Conservation (phyloP, 441 rosid genomes). For the Omphalea diandra region DNA sequence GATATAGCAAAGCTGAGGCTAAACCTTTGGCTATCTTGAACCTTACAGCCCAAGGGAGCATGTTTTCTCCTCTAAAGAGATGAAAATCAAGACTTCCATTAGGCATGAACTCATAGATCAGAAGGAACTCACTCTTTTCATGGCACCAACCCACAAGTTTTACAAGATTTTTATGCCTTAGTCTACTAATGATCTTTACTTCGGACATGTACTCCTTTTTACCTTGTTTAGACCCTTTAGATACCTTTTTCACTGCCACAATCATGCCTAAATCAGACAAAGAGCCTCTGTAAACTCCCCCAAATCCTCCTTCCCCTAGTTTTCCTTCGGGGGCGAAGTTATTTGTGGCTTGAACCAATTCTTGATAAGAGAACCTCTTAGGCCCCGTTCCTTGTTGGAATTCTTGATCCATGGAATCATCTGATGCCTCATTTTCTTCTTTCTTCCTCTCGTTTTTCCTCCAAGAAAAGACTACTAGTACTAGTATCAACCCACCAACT, state of each 20-base stretch:
- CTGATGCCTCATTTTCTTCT: neutral
- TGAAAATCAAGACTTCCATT: no score
- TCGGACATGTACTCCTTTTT: slow-evolving; percentile 33
- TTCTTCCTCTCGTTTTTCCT: neutral
- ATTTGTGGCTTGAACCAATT: slow-evolving; percentile 15
- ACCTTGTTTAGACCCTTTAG: no score
- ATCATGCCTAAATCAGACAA: no score
- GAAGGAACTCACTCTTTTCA: neutral
- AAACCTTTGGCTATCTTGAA: slow-evolving; percentile 43
- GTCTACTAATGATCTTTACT: slow-evolving; percentile 34
- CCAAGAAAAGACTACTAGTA: neutral
- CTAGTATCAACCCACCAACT: neutral
- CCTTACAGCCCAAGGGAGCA: slow-evolving; percentile 37
- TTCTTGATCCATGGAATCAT: no score
- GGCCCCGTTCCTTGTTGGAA: neutral
- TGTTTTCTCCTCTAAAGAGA: slow-evolving; percentile 8
- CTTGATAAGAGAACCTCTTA: neutral
- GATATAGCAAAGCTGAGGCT: no score
- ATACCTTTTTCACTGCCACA: no score
- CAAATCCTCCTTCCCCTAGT: no score
- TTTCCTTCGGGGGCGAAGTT: no score
- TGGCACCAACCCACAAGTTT: slow-evolving; percentile 10
- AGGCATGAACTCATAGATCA: no score
- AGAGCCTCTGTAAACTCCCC: no score
- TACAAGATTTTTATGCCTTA: slow-evolving; percentile 17